Evolutionary conservation across 352 stramenopile species (phyloP), one percentile per base, ranked within the genome.

Genomic region (Phytophthora agathidicida): DNA sequence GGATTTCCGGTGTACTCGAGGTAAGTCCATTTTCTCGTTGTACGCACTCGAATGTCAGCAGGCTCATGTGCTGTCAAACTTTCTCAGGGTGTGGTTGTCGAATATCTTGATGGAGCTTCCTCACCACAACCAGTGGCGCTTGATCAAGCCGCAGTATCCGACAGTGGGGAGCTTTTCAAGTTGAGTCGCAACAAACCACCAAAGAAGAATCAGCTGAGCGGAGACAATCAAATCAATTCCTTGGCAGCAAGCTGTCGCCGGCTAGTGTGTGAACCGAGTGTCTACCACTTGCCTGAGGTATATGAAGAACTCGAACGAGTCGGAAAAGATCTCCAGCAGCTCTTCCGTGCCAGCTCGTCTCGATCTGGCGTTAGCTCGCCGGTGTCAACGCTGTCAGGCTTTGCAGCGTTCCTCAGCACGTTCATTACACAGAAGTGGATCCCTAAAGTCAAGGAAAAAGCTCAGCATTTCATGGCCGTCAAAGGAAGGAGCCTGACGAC

Each of bases 391-490:
- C 61, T 65, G 0, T 75, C 75, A 0, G 64, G 64, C 2, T 85
- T 89, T 20, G 36, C 57, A 13, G 60, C 74, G 13, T 93, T 91
- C 39, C 54, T 93, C 16, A 86, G 75, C 31, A 72, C 69, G 7
- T 94, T 92, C 35, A 80, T 91, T 24, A 65, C 63, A 2, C 62
- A 76, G n/a, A 86, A 88, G 42, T 94, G 85, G 85, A 79, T 92
- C 46, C 77, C 81, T 16, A 89, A 87, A 39, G 73, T 94, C 30
- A 86, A 91, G 48, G 38, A 60, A 3, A 88, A 91, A 32, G 83
- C 85, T 0, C 77, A 86, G 68, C 71, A 88, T 41, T 86, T 88
- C 43, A 45, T 91, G 9, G 71, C 62, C 6, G 62, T 82, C 11
- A 91, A 88, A 49, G 76, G 80, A 26, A 77, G 74, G 1, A 77